These are phyloP conservation scores for Gnetum montanum DNA, from an alignment of 75 land plant species.

Conservation along the genomic window DNA sequence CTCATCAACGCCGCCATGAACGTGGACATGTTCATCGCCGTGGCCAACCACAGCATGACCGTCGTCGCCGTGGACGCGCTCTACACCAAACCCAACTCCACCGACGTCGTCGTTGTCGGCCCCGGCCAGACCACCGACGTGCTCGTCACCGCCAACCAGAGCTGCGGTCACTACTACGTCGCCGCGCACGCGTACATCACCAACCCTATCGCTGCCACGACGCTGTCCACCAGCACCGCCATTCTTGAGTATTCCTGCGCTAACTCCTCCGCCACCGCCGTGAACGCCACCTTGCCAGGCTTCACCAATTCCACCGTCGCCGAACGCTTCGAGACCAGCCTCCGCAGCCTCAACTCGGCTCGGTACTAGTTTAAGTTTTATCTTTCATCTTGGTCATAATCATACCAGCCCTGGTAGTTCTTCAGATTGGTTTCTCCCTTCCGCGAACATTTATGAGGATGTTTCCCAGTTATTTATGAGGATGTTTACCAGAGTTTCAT, in stretches of 20 bases:
- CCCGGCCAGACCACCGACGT: slow-evolving; percentile 35
- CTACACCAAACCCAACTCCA: slow-evolving; percentile 37
- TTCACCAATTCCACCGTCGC: slow-evolving; percentile 17
- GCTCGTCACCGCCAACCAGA: slow-evolving; percentile 33
- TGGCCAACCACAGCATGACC: slow-evolving; percentile 29
- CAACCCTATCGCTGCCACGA: background rate
- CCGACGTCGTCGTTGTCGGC: slow-evolving; percentile 10
- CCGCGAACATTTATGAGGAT: too few species aligned
- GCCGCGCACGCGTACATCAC: slow-evolving; percentile 16
- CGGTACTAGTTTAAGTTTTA: too few species aligned
- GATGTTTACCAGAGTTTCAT: too few species aligned
- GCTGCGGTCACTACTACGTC: slow-evolving; percentile 32
- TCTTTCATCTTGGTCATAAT: too few species aligned
- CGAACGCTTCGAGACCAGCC: background rate
- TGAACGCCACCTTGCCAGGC: slow-evolving; percentile 11
- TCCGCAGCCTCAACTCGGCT: slow-evolving; percentile 10
- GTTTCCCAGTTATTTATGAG: too few species aligned
- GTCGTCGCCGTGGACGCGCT: slow-evolving; percentile 29
- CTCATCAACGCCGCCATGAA: slow-evolving; percentile 30
- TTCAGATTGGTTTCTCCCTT: too few species aligned
- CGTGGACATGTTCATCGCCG: slow-evolving; percentile 37
- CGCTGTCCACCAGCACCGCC: slow-evolving; percentile 29
- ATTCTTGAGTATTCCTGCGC: slow-evolving; percentile 18
- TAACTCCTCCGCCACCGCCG: slow-evolving; percentile 1
- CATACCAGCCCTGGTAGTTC: too few species aligned